Evolutionary conservation across 2,329 filamentous ascomycete species (phyloP), one percentile per base, ranked within the genome.

Genomic region (Curvularia verruculosa): DNA sequence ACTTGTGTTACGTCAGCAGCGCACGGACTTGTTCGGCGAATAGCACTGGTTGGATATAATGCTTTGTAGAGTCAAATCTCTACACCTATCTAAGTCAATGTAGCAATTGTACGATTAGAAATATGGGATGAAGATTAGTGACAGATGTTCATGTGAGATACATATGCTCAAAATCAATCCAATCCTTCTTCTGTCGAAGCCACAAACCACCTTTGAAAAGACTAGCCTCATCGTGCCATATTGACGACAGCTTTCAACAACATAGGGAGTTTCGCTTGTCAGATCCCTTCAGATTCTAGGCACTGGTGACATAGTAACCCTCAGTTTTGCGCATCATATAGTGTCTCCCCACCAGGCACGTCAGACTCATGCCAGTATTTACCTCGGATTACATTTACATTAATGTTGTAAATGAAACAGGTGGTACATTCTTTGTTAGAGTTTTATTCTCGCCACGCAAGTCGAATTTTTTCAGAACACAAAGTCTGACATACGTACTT

Each of bases 1-100:
- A 49, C 53, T 60, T 44, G 46, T 2, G 49, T 58, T 54, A 58
- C 55, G 41, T 58, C 55, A 58, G 55, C 55, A 58, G 4, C 18
- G 55, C 55, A 54, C 51, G 46, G 51, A 6, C 13, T 18, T 12
- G 12, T 18, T 40, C 36, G 5, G 18, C 41, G n/a, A 45, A 47
- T 29, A 31, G 24, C 31, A 13, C 10, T 40, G 13, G 7, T 28
- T 5, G 10, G 36, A 36, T 39, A 21, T 9, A 19, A 18, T 21
- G 18, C 15, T 18, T 18, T 7, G 2, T 4, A 41, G 18, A 15
- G 1, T 13, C 1, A 18, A 6, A 15, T 2, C 8, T 3, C 6
- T 13, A 2, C 13, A 26, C 3, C 1, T 21, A 18, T 46, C 13
- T 21, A 5, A 13, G 18, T 23, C 18, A 3, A 46, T n/a, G 24